Base-by-base conservation (phyloP, 1,284 basidiomycete species). In the Earliella scabrosa region DNA sequence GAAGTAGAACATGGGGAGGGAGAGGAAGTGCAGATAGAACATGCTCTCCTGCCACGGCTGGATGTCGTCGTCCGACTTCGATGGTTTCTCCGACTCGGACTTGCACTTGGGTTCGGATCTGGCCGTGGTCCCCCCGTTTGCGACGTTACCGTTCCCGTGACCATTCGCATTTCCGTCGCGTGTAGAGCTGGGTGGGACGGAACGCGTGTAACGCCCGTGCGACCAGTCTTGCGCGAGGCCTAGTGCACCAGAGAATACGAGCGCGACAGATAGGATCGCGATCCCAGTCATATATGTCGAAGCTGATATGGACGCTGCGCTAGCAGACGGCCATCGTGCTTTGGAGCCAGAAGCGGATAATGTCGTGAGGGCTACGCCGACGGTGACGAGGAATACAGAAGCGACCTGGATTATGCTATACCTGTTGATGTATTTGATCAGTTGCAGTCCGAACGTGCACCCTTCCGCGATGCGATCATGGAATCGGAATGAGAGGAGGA, bases 211-310 rank as follows among this genome's bases (percentile, higher is more conserved):
- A 40, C 71, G 75, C 16, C 76, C 71, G 68, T 89, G 94, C 5
- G 93, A 93, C 71, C 81, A 78, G 70, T 98, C 96, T 73, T 98
- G 96, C 34, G 86, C 83, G 29, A 97, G 75, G 0, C 96, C 95
- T 48, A 98, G 86, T 56, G 92, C 79, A 0, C 93, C 92, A 2
- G 89, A 88, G 31, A 97, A 75, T 20, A 97, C 66, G 45, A 98
- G 83, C 0, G 95, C 93, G 11, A 89, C 68, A 11, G 83, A 77
- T 26, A 97, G 81, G 55, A 97, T 82, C 13, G 74, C 72, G 27
- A 98, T 88, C 2, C 95, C 94, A 6, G 78, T 82, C 2, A 82
- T 66, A 67, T 96, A 97, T 14, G 75, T 75, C 51, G 75, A 75
- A 7, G 29, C 50, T 4, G 54, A 41, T 6, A 41, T 27, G 9